These are phyloP conservation scores for Gymnopus androsaceus DNA, from an alignment of 1,284 basidiomycete species.

Conservation along the genomic window DNA sequence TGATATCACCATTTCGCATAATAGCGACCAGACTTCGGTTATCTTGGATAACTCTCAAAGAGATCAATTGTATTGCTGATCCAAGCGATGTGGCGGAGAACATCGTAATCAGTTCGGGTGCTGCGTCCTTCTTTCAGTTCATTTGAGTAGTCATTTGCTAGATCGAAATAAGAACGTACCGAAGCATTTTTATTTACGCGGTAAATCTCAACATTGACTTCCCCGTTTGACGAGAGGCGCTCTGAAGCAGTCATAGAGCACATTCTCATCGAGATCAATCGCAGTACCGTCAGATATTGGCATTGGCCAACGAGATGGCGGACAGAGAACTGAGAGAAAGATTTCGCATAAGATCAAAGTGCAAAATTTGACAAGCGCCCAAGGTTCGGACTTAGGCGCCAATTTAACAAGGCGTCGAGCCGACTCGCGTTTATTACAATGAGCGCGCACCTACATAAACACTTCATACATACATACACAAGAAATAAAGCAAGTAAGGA, in stretches of 20 bases:
- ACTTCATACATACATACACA: no score
- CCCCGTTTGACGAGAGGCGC: conserved; percentile 45
- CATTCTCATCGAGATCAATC: conserved; percentile 70
- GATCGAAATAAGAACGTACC: conserved; percentile 16
- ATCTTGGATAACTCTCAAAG: conserved; percentile 69
- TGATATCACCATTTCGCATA: conserved; percentile 78
- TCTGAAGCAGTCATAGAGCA: conserved; percentile 65
- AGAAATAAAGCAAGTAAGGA: no score
- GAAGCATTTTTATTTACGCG: conserved; percentile 35
- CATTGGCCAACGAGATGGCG: conserved; percentile 27
- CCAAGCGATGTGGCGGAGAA: conserved; percentile 36
- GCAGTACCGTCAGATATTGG: conserved; percentile 49
- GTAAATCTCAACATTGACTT: conserved; percentile 64
- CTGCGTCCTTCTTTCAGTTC: background rate
- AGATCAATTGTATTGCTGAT: conserved; percentile 50
- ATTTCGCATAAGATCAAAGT: conserved; percentile 44
- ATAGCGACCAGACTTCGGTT: conserved; percentile 63
- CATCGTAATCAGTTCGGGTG: conserved; percentile 28
- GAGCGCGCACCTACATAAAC: no score
- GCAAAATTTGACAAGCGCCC: no score
- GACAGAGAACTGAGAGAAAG: conserved; percentile 42
- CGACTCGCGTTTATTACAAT: no score
- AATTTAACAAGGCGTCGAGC: no score
- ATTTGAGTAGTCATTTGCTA: background rate
- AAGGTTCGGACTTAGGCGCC: background rate